Evolutionary conservation across 345 rosid genomes (phyloP).

Genomic region (Brassica nigra): DNA sequence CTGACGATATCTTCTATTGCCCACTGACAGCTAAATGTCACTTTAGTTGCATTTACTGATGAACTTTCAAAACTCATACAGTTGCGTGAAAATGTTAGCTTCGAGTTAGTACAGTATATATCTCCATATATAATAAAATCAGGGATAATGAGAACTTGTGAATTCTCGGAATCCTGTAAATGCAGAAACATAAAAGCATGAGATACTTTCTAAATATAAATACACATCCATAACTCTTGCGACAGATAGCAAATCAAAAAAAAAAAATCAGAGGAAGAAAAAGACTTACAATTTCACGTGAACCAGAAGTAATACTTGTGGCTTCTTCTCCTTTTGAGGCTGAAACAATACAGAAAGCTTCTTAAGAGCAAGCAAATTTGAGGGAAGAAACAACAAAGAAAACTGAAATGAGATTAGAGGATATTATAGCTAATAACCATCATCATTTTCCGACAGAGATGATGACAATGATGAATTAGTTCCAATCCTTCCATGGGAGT

Average conservation of each 20-base stretch:
- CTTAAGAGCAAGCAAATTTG: constrained; percentile 13
- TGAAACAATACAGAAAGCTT: neutral
- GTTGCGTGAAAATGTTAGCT: constrained; percentile 51
- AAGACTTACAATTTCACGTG: constrained; percentile 34
- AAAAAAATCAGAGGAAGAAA: neutral
- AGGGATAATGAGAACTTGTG: constrained; percentile 50
- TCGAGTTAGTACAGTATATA: constrained; percentile 48
- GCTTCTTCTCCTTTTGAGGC: constrained; percentile 37
- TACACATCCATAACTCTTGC: neutral
- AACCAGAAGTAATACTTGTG: constrained; percentile 9
- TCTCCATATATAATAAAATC: constrained; percentile 53
- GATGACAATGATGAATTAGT: constrained; percentile 18
- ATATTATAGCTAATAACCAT: constrained; percentile 16
- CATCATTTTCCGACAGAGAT: constrained; percentile 20
- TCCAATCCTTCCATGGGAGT: constrained; percentile 23
- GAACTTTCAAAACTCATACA: constrained; percentile 55
- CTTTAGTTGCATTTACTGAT: constrained; percentile 44
- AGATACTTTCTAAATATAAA: constrained; percentile 13
- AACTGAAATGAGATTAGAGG: constrained; percentile 1
- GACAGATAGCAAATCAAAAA: constrained; percentile 9
- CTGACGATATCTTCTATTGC: constrained; percentile 49
- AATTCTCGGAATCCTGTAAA: constrained; percentile 52
- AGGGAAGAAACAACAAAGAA: constrained; percentile 17
- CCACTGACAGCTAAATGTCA: constrained; percentile 52
- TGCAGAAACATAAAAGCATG: constrained; percentile 5